A percentile compares a stretch with the other conserved stretches of the same genome.
phyloP scores from a whole-genome alignment of 768 basidiomycete species.

The Trametes maxima region DNA sequence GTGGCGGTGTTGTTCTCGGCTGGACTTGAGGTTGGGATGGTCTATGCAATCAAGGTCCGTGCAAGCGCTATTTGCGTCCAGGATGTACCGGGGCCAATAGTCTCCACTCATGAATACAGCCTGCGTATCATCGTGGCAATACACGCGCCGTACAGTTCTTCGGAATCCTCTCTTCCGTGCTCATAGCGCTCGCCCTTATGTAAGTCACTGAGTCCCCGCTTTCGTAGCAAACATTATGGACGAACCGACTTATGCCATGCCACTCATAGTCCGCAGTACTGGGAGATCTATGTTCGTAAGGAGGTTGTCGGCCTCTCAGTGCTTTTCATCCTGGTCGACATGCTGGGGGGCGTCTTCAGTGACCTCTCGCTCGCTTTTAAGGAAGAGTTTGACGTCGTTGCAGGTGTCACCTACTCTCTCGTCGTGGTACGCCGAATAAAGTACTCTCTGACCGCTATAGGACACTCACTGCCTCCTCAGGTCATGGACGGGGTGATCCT shows the following conservation, averaged over 20 bases:
- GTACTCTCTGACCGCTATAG: too few species aligned
- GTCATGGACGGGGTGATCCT: slow-evolving; percentile 63
- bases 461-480: slow-evolving; percentile 31
- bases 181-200: slow-evolving; percentile 56
- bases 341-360: slow-evolving; percentile 69
- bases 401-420: slow-evolving; percentile 60
- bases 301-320: slow-evolving; percentile 71
- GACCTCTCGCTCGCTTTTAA: slow-evolving; percentile 68
- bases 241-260: neutral
- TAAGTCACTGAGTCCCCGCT: slow-evolving; percentile 21
- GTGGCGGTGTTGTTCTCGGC: slow-evolving; percentile 47
- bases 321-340: slow-evolving; percentile 67
- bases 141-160: slow-evolving; percentile 49
- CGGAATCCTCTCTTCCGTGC: slow-evolving; percentile 59
- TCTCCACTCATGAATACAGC: slow-evolving; percentile 27
- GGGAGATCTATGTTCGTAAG: slow-evolving; percentile 66
- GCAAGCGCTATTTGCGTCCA: neutral
- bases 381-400: slow-evolving; percentile 59
- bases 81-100: too few species aligned
- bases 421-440: slow-evolving; percentile 45
- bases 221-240: too few species aligned
- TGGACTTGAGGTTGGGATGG: slow-evolving; percentile 58
- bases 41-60: slow-evolving; percentile 56
- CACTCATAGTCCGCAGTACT: slow-evolving; percentile 61
- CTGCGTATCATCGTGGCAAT: slow-evolving; percentile 39